Evolutionary conservation across 2,329 filamentous ascomycete species (phyloP), one percentile per base, ranked within the genome.

Genomic region (Pseudogymnoascus sp.): DNA sequence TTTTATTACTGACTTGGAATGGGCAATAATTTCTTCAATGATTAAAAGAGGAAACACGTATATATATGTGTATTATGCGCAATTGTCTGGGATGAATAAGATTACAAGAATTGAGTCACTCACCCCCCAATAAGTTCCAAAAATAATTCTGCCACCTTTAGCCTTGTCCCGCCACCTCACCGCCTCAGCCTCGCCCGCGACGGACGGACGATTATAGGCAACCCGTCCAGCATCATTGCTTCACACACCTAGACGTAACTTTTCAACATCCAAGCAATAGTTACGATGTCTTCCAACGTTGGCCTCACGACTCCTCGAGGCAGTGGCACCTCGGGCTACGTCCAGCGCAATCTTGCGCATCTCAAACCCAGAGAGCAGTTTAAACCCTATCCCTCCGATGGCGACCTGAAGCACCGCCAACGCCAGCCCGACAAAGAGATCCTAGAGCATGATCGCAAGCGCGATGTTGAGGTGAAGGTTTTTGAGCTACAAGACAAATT

Each of bases 271-370:
- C 4, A 36, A 8, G 50, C 22, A 36, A 61, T n/a, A 43, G 36
- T 14, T 38, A 70, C 35, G 68, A 97, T 97, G 94, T 94, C 92
- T 63, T 91, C 94, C 67, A 99, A 99, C 78, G 94, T 99, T 71
- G 95, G 94, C 62, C 90, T 99, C 69, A 86, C 88, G 62, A 99
- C 94, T 4, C 94, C 94, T 2, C 88, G 94, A 70, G 94, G 94
- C 67, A 96, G 90, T 72, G 94, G 94, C 57, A 99, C 94, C 62
- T 97, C 93, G 1, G 94, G 94, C 72, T 97, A 97, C 74, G 93
- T 99, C 61, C 93, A 97, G 76, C 90, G 91, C 75, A 99, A 97
- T 78, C 85, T 91, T 36, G 94, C 94, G 15, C 87, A 93, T 72
- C 85, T 97, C 68, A 86, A 83, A 71, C 91, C 90, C 30, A 91